Evolutionary conservation across 495 filamentous ascomycete species (phyloP).

Genomic region (Delitschia confertaspora): DNA sequence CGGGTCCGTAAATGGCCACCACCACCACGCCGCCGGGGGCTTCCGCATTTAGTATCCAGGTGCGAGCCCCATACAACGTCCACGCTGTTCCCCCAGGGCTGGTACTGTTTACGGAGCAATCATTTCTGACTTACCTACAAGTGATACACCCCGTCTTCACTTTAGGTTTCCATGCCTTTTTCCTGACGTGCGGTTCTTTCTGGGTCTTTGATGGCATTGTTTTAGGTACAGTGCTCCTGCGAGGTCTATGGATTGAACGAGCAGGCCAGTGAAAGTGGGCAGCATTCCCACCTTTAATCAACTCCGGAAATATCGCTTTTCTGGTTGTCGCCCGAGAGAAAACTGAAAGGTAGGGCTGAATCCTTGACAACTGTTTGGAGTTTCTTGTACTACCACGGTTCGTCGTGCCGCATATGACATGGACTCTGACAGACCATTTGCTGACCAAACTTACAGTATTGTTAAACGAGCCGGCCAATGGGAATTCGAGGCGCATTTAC

Average conservation of each 20-base stretch:
- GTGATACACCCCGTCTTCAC: slow-evolving; percentile 22
- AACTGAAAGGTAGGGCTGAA: background rate
- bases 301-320: background rate
- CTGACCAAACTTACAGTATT: too few species aligned
- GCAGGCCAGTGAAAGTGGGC: slow-evolving; percentile 13
- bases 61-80: too few species aligned
- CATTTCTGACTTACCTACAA: slow-evolving; percentile 21
- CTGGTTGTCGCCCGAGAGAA: background rate
- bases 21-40: too few species aligned
- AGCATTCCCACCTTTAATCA: background rate
- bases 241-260: slow-evolving; percentile 16
- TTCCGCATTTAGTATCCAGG: too few species aligned
- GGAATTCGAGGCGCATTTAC: too few species aligned
- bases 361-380: background rate
- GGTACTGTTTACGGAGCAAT: too few species aligned
- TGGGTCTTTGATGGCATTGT: slow-evolving; percentile 1
- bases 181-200: slow-evolving; percentile 10
- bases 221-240: background rate
- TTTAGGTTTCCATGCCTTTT: slow-evolving; percentile 23
- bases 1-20: too few species aligned
- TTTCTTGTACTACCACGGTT: too few species aligned
- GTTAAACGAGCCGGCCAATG: slow-evolving; percentile 1
- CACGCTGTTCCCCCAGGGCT: too few species aligned
- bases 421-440: too few species aligned
- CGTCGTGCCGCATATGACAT: too few species aligned